Evolutionary conservation across 768 basidiomycete genomes (phyloP).

Genomic region (button mushroom (Agaricus bisporus)): DNA sequence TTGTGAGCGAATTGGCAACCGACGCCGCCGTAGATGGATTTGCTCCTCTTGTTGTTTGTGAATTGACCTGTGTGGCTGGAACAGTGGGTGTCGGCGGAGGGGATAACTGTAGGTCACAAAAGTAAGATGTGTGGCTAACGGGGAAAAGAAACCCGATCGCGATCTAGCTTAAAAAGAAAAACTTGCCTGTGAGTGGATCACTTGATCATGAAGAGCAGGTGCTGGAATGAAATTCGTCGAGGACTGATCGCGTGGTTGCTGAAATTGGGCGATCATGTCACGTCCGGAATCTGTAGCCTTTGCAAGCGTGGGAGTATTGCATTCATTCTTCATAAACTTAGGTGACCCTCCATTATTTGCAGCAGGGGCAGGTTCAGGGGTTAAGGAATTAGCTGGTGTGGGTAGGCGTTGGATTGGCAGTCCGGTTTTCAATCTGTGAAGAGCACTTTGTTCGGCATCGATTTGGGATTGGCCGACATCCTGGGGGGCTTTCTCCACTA

Average conservation of each 20-base stretch:
- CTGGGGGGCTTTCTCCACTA: neutral
- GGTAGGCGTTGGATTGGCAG: slow-evolving; percentile 10
- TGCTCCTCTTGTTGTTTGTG: neutral
- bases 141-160: neutral
- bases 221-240: neutral
- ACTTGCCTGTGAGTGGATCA: neutral
- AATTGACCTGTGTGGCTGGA: neutral
- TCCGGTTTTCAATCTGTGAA: neutral
- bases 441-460: neutral
- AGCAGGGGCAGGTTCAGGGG: neutral
- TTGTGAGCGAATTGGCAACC: neutral
- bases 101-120: neutral
- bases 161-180: neutral
- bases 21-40: neutral
- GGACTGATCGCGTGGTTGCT: neutral
- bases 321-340: neutral
- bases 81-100: slow-evolving; percentile 1
- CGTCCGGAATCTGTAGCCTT: neutral
- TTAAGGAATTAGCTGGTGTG: slow-evolving; percentile 15
- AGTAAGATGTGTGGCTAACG: too few species aligned
- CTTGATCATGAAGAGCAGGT: neutral
- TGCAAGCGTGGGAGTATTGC: neutral
- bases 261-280: neutral
- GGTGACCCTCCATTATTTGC: neutral
- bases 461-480: neutral